Base-by-base conservation (phyloP, 2,329 filamentous ascomycete species). In the Penicillium sp. region DNA sequence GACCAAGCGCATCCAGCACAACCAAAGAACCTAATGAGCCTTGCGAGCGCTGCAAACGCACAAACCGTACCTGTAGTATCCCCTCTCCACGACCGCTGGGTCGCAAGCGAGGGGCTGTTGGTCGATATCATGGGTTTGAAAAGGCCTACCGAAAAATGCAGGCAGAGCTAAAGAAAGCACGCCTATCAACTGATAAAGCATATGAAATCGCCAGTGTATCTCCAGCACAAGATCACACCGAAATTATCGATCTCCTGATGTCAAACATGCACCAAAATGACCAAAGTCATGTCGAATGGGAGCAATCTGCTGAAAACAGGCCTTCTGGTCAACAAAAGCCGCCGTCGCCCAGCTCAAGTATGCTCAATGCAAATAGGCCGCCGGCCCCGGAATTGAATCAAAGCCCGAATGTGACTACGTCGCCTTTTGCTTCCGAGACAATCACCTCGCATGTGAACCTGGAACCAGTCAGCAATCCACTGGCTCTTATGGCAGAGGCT, bases 131-230 rank as follows among this genome's bases (percentile, higher is more conserved):
- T 17, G 72, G 72, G 8, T 54, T 75, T 19, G 70, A 75, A 45
- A 75, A 75, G 58, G 71, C 69, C 1, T 69, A 67, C 37, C 66
- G 71, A 4, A 71, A 71, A 26, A 63, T 74, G 28, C 67, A 74
- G 53, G 58, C 62, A 1, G 71, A 74, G 45, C 51, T 70, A 28
- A 63, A 64, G 5, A 73, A 69, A 37, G 64, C 60, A 1, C 58
- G 49, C 30, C 59, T 37, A 19, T 60, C 37, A 3, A 33, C 51
- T 19, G 58, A 60, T 15, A 47, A 24, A 17, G 10, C 35, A 1
- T 12, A 60, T n/a, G 58, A 63, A 3, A 54, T 59, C 10, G 26
- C 42, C 4, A 45, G 45, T 22, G 4, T 56, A 24, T 40, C 56
- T 12, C 9, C 53, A 1, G 38, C 42, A 12, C 44, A 24, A 47